Percentiles rank a stretch among this genome's conserved stretches.
Conservation (phyloP, 2,329 filamentous ascomycete genomes). For the Pseudocercospora fijiensis region DNA sequence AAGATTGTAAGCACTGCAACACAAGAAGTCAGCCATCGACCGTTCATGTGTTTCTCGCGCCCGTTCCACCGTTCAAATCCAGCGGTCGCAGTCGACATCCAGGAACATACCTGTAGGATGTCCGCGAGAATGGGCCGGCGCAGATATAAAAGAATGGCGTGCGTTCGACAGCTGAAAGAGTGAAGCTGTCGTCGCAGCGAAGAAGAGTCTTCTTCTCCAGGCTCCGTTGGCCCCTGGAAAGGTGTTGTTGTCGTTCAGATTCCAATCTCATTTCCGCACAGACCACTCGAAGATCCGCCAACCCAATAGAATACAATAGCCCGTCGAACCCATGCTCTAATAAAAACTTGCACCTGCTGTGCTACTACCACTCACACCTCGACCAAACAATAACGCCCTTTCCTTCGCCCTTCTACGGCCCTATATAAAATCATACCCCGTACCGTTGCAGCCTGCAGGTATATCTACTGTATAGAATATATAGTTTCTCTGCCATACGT, state of each 20-base stretch:
- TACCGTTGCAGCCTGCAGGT: no score
- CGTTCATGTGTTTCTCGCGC: not conserved
- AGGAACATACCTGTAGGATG: constrained; percentile 16
- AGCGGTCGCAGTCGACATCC: not conserved
- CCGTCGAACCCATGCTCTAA: not conserved
- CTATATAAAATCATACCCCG: not conserved
- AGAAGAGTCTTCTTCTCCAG: not conserved
- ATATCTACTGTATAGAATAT: no score
- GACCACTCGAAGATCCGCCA: not conserved
- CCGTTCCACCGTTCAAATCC: not conserved
- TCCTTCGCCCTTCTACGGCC: not conserved
- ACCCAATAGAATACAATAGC: no score
- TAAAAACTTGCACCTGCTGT: not conserved
- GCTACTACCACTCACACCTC: not conserved
- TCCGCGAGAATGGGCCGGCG: constrained; percentile 6
- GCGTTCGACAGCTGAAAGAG: constrained; percentile 59
- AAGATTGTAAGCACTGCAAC: constrained; percentile 4
- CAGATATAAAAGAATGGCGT: constrained; percentile 44
- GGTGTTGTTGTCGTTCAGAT: not conserved
- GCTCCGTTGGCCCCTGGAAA: no score
- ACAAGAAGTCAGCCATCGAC: not conserved
- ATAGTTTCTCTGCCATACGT: no score
- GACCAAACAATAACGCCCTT: not conserved
- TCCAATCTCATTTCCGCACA: constrained; percentile 4
- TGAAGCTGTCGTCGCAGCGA: constrained; percentile 53